These are phyloP conservation scores for Chalciporus chontae DNA, from an alignment of 768 basidiomycete species.

Conservation along the genomic window DNA sequence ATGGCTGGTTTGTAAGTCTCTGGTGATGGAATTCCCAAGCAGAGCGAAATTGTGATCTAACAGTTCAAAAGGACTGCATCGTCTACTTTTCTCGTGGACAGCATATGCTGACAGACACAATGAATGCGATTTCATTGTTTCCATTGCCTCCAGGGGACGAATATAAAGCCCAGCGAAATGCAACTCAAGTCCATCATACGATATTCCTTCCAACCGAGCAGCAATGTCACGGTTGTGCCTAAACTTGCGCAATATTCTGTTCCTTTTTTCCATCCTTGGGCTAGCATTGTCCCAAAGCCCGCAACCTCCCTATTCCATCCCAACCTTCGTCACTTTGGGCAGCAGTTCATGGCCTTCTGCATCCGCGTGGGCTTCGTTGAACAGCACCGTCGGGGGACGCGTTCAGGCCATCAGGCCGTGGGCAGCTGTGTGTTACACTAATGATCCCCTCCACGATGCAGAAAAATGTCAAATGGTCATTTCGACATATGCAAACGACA, in stretches of 20 bases:
- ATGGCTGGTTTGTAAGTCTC: too few species aligned
- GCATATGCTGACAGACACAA: too few species aligned
- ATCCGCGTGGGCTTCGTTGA: conserved; percentile 12
- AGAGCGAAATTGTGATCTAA: too few species aligned
- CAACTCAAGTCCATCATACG: too few species aligned
- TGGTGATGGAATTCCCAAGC: too few species aligned
- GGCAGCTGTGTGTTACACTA: conserved; percentile 21
- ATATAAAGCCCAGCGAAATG: too few species aligned
- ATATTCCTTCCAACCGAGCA: too few species aligned
- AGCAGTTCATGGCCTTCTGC: conserved; percentile 8
- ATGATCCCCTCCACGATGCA: conserved; percentile 15
- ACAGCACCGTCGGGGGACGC: conserved; percentile 13
- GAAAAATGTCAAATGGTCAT: conserved; percentile 15
- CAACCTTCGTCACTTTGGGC: conserved; percentile 3
- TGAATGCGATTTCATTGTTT: too few species aligned
- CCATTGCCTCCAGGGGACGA: too few species aligned
- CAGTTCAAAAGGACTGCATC: too few species aligned
- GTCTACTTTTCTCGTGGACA: too few species aligned
- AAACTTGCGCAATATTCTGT: conserved; percentile 3
- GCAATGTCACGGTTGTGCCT: too few species aligned
- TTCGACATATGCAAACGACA: conserved; percentile 13
- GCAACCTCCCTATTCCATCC: conserved; percentile 8
- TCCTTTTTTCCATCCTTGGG: neutral
- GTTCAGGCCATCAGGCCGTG: conserved; percentile 19
- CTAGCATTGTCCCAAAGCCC: neutral